A percentile compares a stretch with the other conserved stretches of the same genome.
These are phyloP conservation scores for Debaryomyces robertsiae DNA, from an alignment of 1,139 yeast genomes.

Conservation along the genomic window DNA sequence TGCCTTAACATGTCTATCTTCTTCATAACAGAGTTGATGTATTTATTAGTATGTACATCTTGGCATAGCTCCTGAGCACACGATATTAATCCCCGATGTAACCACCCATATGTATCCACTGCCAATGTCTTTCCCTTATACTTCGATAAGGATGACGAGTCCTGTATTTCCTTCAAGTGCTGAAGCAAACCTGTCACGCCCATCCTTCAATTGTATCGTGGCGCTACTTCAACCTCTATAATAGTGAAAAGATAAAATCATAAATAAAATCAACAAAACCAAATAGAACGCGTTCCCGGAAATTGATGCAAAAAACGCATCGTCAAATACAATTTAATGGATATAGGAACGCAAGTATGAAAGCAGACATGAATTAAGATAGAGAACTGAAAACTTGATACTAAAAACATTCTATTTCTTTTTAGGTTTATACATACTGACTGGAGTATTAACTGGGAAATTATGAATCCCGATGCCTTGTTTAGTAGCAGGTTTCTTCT, in stretches of 20 bases:
- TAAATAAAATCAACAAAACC: background rate
- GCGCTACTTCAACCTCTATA: background rate
- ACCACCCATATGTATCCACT: constrained; percentile 96
- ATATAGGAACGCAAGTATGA: constrained; percentile 2
- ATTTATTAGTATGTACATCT: constrained; percentile 68
- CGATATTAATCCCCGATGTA: constrained; percentile 80
- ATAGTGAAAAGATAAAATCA: background rate
- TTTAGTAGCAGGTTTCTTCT: constrained; percentile 18
- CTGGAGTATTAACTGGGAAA: constrained; percentile 37
- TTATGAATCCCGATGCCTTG: constrained; percentile 28
- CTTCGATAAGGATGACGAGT: constrained; percentile 54
- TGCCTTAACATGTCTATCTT: constrained; percentile 65
- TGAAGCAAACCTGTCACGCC: constrained; percentile 82
- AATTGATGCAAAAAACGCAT: background rate
- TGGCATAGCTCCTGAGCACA: constrained; percentile 85
- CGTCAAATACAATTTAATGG: background rate
- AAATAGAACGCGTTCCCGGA: no score
- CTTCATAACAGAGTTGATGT: constrained; percentile 60
- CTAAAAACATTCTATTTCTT: constrained; percentile 18
- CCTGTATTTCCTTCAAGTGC: constrained; percentile 71
- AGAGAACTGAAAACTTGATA: background rate
- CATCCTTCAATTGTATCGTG: constrained; percentile 40
- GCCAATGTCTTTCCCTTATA: constrained; percentile 82
- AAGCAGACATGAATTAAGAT: no score
- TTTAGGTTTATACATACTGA: constrained; percentile 40